Evolutionary conservation across 2,329 filamentous ascomycete genomes (phyloP), one percentile per base, ranked within the genome.

Genomic region (Huntiella decipiens): DNA sequence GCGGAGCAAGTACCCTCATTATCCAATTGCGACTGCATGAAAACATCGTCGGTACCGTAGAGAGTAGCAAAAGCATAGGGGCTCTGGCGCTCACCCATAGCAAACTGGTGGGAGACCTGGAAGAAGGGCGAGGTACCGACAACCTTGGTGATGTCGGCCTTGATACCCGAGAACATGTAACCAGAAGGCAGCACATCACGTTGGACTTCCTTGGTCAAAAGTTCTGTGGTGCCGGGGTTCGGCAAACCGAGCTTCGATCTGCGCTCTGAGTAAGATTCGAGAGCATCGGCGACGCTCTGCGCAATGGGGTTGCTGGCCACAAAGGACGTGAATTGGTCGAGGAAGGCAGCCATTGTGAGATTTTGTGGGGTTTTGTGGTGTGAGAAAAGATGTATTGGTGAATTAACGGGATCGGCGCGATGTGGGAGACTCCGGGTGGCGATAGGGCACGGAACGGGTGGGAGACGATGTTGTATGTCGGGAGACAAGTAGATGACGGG

Each of bases 121-220:
- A 98, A 98, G 54, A 96, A 69, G 49, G 91, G 91, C 48, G 79
- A 76, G 62, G 93, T 76, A 72, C 86, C 91, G 67, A 96, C 93
- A 60, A 85, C 79, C 72, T 95, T 96, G 61, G 86, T 95, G 61
- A 96, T 70, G 64, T 98, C 91, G 62, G 88, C 92, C 60, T 88
- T 83, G 62, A 98, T 74, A 57, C 91, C 91, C 38, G 84, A 82
- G 70, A 98, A 96, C 77, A 91, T 92, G 63, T 85, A 82, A 70
- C 95, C 94, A 66, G 81, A 91, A 58, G 95, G 77, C 61, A 96
- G 80, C 56, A 95, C 87, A 73, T 95, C 87, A 65, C 87, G 86
- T 68, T 92, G 81, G 52, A 95, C 86, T 69, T 98, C 91, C 61
- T 82, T 79, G 55, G 82, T 75, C 61, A 94, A 79, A 59, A 78